Percentiles rank a stretch among this genome's conserved stretches.
Evolutionary conservation across 768 basidiomycete genomes (phyloP).

Genomic region (Phlebiopsis flavidoalba): DNA sequence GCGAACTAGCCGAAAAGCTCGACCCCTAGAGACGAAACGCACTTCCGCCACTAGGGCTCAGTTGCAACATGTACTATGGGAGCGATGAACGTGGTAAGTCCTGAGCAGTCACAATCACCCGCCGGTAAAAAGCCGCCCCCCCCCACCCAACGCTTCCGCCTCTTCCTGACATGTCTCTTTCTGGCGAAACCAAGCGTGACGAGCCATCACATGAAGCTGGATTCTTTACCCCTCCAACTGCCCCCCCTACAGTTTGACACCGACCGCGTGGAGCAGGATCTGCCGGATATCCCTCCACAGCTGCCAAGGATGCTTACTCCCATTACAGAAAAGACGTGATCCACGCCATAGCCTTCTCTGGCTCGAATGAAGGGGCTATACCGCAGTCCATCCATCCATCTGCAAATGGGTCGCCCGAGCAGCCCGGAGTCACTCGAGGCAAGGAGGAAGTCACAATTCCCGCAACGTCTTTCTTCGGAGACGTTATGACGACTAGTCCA

Average conservation of each 20-base stretch:
- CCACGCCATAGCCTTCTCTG: slow-evolving; percentile 24
- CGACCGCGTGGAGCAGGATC: slow-evolving; percentile 5
- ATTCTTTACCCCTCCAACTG: slow-evolving; percentile 40
- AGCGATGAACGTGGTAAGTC: slow-evolving; percentile 53
- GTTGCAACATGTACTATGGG: slow-evolving; percentile 56
- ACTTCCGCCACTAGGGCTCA: slow-evolving; percentile 64
- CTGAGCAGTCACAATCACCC: slow-evolving; percentile 8
- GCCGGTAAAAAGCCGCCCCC: slow-evolving; percentile 9
- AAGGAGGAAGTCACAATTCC: neutral
- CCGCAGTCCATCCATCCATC: neutral
- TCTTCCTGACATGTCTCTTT: slow-evolving; percentile 15
- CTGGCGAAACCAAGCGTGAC: neutral
- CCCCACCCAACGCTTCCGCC: slow-evolving; percentile 24
- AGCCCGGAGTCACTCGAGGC: no score
- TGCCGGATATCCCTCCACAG: slow-evolving; percentile 1
- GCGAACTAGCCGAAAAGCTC: slow-evolving; percentile 72
- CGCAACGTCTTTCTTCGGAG: slow-evolving; percentile 5
- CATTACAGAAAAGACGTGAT: slow-evolving; percentile 53
- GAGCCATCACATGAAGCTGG: neutral
- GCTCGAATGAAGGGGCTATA: neutral
- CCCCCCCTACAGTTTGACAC: slow-evolving; percentile 52
- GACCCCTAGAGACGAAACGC: slow-evolving; percentile 75
- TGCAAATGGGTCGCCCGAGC: neutral
- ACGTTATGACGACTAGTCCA: slow-evolving; percentile 21
- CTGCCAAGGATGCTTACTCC: slow-evolving; percentile 46